Evolutionary conservation across 495 filamentous ascomycete species (phyloP), one percentile per base, ranked within the genome.

Genomic region (Talaromyces proteolyticus): DNA sequence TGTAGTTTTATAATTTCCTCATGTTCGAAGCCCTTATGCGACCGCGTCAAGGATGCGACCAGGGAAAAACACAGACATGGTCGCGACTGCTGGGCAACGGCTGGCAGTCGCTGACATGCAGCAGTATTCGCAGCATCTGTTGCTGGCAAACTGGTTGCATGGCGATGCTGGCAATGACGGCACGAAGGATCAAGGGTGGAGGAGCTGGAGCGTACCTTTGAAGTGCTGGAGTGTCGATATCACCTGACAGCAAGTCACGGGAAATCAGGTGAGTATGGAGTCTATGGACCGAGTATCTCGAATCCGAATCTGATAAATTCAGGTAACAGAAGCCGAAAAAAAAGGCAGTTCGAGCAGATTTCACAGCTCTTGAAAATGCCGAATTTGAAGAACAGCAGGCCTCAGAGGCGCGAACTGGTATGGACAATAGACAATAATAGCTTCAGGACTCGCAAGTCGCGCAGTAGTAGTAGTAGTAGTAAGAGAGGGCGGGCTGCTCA

Each of bases 221-320:
- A 62, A 29, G 46, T 12, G 24, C 2, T 63, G 64, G 68, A 65
- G 64, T 60, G 62, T 71, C 63, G 47, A 49, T 74, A 74, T 74
- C 71, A 74, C 71, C 71, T 74, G 71, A 74, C 71, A 67, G 56
- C 58, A 74, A 70, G 71, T 74, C 69, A 74, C 71, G 68, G 63
- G 68, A 70, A 67, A 74, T 72, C 69, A 72, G 65, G 34, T 45
- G 67, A 70, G 44, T 50, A 58, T 58, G 53, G 53, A 42, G n/a
- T n/a, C n/a, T 41, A 42, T 51, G 40, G 38, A 40, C 49, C 25
- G 40, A 21, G 34, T 51, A 44, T 34, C 40, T 34, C 49, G 29
- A 51, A 51, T n/a, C 39, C 49, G 40, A 44, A 51, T 43, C 59
- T 58, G 68, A 58, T 64, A 64, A 50, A 61, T 57, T 61, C 59